Conservation (phyloP, 805 yeast species). For the Saccharomycopsis fodiens region DNA sequence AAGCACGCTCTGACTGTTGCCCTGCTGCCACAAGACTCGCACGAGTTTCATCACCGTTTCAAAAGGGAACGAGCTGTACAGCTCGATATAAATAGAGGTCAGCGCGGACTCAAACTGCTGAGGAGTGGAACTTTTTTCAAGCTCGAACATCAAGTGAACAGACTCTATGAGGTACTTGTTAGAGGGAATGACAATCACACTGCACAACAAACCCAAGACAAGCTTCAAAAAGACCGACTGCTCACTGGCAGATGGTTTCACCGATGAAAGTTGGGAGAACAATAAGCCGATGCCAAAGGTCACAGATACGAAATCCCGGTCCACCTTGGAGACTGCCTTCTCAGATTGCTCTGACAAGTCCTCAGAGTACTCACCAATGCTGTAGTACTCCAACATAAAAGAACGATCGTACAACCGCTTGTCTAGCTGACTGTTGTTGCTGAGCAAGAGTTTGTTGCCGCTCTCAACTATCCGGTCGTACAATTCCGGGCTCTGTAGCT, state of each 20-base stretch:
- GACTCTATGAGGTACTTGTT: constrained; percentile 63
- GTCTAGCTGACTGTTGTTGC: not conserved
- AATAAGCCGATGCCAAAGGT: constrained; percentile 39
- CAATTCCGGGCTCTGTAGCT: not conserved
- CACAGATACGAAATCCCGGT: constrained; percentile 23
- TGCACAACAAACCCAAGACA: constrained; percentile 46
- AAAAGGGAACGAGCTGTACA: constrained; percentile 27
- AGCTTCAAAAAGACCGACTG: constrained; percentile 34
- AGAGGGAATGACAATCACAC: constrained; percentile 38
- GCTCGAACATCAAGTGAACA: constrained; percentile 53
- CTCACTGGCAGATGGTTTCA: constrained; percentile 27
- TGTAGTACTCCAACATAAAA: not conserved
- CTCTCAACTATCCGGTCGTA: not conserved
- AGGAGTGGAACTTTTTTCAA: constrained; percentile 44
- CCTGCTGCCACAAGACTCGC: constrained; percentile 60
- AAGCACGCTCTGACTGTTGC: constrained; percentile 35
- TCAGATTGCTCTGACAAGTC: not conserved
- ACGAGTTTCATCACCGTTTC: constrained; percentile 30
- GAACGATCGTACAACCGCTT: not conserved
- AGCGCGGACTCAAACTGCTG: constrained; percentile 67
- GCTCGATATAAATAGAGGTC: constrained; percentile 42
- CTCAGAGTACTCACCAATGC: not conserved
- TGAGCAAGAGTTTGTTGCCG: not conserved
- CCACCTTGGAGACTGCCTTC: not conserved
- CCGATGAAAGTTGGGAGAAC: constrained; percentile 30